Conservation (phyloP, 179 eudicot species). For the Pouteria campechiana region DNA sequence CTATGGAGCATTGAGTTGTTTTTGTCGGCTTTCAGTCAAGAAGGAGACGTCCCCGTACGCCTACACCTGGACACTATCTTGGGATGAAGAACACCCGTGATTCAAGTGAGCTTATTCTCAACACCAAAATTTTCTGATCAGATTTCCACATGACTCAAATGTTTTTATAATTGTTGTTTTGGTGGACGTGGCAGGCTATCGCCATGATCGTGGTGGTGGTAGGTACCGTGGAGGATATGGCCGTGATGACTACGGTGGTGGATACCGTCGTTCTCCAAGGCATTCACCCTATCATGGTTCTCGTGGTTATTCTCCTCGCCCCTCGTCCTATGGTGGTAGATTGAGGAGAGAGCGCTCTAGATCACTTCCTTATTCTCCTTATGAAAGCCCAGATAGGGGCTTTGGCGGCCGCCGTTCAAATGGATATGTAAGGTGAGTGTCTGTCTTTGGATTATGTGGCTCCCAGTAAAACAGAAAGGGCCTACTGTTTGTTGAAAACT, state of each 20-base stretch:
- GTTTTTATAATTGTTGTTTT: neutral
- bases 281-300: constrained; percentile 66
- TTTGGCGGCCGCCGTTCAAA: constrained; percentile 45
- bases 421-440: constrained; percentile 28
- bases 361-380: constrained; percentile 68
- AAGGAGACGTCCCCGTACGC: constrained; percentile 94
- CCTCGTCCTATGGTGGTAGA: constrained; percentile 62
- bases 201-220: constrained; percentile 49
- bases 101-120: constrained; percentile 23
- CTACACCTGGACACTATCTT: constrained; percentile 93
- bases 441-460: no score
- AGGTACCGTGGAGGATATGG: constrained; percentile 69
- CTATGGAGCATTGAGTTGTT: constrained; percentile 3
- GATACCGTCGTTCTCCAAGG: constrained; percentile 82
- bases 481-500: no score
- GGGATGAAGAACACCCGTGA: constrained; percentile 71
- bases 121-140: neutral
- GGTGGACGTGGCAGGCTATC: constrained; percentile 33
- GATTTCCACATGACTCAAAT: neutral
- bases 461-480: no score
- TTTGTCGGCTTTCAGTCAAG: constrained; percentile 60
- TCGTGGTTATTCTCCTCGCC: constrained; percentile 57
- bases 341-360: constrained; percentile 84
- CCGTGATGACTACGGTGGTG: constrained; percentile 82
- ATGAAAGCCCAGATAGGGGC: constrained; percentile 52